Conservation (phyloP, 176 grass and related monocot species). For the Bromus sterilis region DNA sequence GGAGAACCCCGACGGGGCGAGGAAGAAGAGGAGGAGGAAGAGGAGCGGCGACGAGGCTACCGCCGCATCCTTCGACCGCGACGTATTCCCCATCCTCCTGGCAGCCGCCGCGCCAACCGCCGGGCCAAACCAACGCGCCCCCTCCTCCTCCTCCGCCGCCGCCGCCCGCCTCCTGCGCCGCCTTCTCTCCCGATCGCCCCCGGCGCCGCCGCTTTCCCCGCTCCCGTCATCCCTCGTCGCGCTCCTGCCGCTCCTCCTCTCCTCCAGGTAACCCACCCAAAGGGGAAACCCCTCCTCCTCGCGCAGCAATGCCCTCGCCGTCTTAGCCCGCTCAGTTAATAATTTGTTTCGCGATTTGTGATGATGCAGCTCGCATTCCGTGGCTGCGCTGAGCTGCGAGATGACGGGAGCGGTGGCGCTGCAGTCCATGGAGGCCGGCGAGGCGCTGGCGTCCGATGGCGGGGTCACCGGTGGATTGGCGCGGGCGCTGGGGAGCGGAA, state of each 20-base stretch:
- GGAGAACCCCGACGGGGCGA: neutral
- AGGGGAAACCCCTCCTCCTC: neutral
- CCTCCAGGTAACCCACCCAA: conserved; percentile 30
- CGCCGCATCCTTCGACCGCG: conserved; percentile 18
- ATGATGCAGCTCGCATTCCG: conserved; percentile 33
- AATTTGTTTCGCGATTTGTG: neutral
- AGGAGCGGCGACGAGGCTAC: neutral
- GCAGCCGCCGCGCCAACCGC: neutral
- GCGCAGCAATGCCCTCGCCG: neutral
- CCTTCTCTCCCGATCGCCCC: neutral
- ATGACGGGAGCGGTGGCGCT: conserved; percentile 40
- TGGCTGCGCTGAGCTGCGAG: conserved; percentile 48
- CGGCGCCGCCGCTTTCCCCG: neutral
- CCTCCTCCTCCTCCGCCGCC: neutral
- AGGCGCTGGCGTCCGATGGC: conserved; percentile 33
- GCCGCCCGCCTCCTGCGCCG: conserved; percentile 25
- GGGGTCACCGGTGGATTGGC: conserved; percentile 28
- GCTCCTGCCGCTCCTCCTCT: conserved; percentile 28
- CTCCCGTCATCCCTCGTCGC: conserved; percentile 25
- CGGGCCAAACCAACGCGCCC: neutral
- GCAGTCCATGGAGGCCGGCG: conserved; percentile 32
- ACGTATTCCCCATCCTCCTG: conserved; percentile 29
- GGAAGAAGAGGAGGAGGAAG: conserved; percentile 38
- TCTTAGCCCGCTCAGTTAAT: neutral
- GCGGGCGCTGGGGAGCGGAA: conserved; percentile 24